phyloP scores from a whole-genome alignment of 2,329 filamentous ascomycete genomes.

The Colletotrichum sp. region DNA sequence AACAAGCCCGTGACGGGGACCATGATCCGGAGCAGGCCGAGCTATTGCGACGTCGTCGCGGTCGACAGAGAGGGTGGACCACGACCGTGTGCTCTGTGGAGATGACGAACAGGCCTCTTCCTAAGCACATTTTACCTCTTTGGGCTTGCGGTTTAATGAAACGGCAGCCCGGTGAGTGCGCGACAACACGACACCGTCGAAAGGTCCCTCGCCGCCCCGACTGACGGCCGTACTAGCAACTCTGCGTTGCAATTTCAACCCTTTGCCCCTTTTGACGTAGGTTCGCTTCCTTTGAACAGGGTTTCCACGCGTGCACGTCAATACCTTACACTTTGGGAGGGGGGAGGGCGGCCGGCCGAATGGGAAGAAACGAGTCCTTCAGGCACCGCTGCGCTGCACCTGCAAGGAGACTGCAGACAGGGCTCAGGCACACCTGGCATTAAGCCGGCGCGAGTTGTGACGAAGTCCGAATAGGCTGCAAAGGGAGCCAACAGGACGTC shows the following conservation, averaged over 20 bases:
- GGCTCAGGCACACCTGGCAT: not conserved
- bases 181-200: not conserved
- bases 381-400: not conserved
- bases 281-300: not conserved
- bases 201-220: not conserved
- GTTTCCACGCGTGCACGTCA: conserved; percentile 18
- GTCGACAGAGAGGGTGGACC: conserved; percentile 8
- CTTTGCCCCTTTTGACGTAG: conserved; percentile 6
- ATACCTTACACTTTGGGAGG: not conserved
- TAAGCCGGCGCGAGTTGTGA: not conserved
- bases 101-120: conserved; percentile 16
- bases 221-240: not conserved
- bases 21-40: conserved; percentile 15
- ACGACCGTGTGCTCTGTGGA: conserved; percentile 14
- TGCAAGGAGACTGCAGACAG: conserved; percentile 4
- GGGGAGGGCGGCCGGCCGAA: not conserved
- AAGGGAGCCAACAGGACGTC: conserved; percentile 4
- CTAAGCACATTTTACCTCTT: conserved; percentile 11
- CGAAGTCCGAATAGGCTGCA: not conserved
- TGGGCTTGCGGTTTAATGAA: conserved; percentile 18
- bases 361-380: not conserved
- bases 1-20: not conserved
- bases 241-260: conserved; percentile 9
- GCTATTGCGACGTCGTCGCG: conserved; percentile 17
- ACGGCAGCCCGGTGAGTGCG: conserved; percentile 12